Evolutionary conservation across 2,329 filamentous ascomycete genomes (phyloP).

Genomic region (Pyricularia pennisetigena): DNA sequence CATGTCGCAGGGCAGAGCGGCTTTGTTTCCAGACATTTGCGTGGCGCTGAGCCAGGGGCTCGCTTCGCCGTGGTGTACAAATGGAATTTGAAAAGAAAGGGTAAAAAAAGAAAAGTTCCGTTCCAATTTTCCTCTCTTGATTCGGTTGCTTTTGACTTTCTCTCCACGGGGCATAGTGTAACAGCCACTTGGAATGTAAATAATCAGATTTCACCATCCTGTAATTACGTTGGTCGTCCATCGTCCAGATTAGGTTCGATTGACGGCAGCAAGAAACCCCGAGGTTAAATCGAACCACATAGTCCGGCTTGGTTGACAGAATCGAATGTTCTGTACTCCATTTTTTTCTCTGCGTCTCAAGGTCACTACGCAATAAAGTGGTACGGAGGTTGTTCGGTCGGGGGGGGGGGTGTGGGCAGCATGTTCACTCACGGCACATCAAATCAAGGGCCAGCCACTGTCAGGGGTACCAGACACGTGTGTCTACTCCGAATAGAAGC

Average conservation of each 20-base stretch:
- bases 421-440: background rate
- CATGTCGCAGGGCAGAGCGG: background rate
- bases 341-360: background rate
- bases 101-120: background rate
- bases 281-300: background rate
- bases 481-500: background rate
- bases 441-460: background rate
- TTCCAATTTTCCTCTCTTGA: background rate
- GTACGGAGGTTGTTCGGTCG: background rate
- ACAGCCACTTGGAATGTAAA: background rate
- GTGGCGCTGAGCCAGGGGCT: background rate
- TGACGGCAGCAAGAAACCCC: background rate
- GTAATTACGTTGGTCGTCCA: background rate
- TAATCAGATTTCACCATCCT: background rate
- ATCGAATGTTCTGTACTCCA: conserved; percentile 2
- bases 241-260: background rate
- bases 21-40: background rate
- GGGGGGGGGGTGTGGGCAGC: background rate
- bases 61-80: background rate
- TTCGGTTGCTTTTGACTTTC: background rate
- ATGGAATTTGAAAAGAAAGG: background rate
- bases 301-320: background rate
- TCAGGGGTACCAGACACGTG: conserved; percentile 1
- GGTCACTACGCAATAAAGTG: background rate
- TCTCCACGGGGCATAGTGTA: background rate